Evolutionary conservation across 768 basidiomycete genomes (phyloP), one percentile per base, ranked within the genome.

Genomic region (Candolleomyces efflorescens): DNA sequence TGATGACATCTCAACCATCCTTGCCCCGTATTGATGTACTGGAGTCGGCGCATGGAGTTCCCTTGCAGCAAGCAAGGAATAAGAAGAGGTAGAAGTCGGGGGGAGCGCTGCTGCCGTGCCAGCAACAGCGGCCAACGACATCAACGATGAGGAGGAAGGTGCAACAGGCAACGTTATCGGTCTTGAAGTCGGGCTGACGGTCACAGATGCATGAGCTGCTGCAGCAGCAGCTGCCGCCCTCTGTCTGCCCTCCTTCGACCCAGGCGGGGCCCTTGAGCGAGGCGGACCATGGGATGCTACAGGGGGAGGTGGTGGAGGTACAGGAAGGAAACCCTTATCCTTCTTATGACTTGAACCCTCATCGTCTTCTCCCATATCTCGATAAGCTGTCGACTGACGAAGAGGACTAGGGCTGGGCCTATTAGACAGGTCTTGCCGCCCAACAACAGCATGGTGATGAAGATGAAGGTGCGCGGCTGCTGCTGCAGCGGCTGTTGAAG

Each of bases 381-480:
- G 39, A 9, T 58, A 77, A 10, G 77, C 78, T 32, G 74, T 75
- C 11, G 74, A 76, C 56, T 78, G 72, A 49, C 75, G 70, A 26
- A 79, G 64, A n/a, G 75, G 75, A 56, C 80, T 79, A 13, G 72
- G 72, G 61, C 76, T 80, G 2, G 78, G 73, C 51, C 72, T 68
- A 15, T 47, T 56, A 3, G 59, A 60, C 27, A 41, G 36, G 20
- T 51, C 52, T 32, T 58, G 50, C 13, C 46, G 53, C 13, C 47
- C n/a, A 1, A 46, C n/a, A 1, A 46, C 53, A 43, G 37, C 50
- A 46, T 60, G 60, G 37, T 53, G 56, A 7, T 56, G 55, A 6
- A 56, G 41, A 10, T 47, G 58, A 39, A 45, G 41, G n/a, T 38
- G 37, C 18, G 49, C 49, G 15, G 56, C 56, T 3, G 56, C 56